phyloP scores from a whole-genome alignment of 805 yeast species.

The Saccharomycopsis sp. region DNA sequence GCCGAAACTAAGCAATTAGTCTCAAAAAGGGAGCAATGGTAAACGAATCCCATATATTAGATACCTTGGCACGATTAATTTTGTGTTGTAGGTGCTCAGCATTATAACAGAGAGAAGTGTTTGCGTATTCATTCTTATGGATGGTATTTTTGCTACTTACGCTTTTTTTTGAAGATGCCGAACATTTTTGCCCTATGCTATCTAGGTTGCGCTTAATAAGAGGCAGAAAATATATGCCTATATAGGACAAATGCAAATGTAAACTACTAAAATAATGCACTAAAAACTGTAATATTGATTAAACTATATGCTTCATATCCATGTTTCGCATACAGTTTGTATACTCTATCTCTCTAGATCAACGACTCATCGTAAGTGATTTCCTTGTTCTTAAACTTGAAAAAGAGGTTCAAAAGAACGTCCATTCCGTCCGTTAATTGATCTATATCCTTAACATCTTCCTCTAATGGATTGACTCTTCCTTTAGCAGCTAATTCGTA shows the following conservation, averaged over 20 bases:
- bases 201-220: no score
- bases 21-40: constrained; percentile 36
- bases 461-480: constrained; percentile 30
- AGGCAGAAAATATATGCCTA: no score
- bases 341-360: no score
- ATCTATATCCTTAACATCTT: constrained; percentile 2
- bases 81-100: background rate
- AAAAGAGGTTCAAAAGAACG: constrained; percentile 8
- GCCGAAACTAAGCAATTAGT: constrained; percentile 24
- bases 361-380: constrained; percentile 14
- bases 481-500: constrained; percentile 26
- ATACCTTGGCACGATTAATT: background rate
- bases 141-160: background rate
- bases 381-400: constrained; percentile 12
- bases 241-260: no score
- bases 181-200: constrained; percentile 6
- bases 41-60: constrained; percentile 50
- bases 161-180: constrained; percentile 14
- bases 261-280: no score
- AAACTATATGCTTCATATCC: no score
- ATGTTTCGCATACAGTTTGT: no score
- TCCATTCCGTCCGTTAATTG: constrained; percentile 6
- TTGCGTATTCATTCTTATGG: background rate
- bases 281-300: no score
- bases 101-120: constrained; percentile 3